Evolutionary conservation across 495 filamentous ascomycete genomes (phyloP).

Genomic region (Talaromyces stipitatus): DNA sequence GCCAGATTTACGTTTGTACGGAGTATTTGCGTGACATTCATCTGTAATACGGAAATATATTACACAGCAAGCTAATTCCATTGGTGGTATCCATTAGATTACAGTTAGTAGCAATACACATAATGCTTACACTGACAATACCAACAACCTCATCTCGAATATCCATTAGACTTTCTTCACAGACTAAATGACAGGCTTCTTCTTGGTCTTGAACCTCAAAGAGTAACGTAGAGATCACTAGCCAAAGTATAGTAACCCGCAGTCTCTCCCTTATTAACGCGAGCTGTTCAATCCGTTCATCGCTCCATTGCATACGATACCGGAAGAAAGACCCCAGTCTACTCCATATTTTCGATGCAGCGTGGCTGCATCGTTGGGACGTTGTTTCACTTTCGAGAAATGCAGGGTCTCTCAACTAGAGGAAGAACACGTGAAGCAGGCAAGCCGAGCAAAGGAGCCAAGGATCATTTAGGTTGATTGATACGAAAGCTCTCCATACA

Average conservation of each 20-base stretch:
- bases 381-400: background rate
- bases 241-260: background rate
- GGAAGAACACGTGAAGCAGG: background rate
- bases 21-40: background rate
- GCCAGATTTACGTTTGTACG: background rate
- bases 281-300: background rate
- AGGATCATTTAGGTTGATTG: background rate
- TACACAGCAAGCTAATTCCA: background rate
- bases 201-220: background rate
- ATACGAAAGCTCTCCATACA: background rate
- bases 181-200: background rate
- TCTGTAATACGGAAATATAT: background rate
- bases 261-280: background rate
- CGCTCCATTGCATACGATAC: background rate
- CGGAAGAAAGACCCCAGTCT: background rate
- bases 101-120: background rate
- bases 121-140: background rate
- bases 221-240: background rate
- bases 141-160: background rate
- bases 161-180: background rate
- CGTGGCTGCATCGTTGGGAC: background rate
- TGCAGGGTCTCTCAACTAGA: background rate
- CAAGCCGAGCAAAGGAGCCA: background rate
- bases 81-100: background rate
- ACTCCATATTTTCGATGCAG: background rate